phyloP scores from a whole-genome alignment of 2,329 filamentous ascomycete species.

The Tolypocladium capitatum region DNA sequence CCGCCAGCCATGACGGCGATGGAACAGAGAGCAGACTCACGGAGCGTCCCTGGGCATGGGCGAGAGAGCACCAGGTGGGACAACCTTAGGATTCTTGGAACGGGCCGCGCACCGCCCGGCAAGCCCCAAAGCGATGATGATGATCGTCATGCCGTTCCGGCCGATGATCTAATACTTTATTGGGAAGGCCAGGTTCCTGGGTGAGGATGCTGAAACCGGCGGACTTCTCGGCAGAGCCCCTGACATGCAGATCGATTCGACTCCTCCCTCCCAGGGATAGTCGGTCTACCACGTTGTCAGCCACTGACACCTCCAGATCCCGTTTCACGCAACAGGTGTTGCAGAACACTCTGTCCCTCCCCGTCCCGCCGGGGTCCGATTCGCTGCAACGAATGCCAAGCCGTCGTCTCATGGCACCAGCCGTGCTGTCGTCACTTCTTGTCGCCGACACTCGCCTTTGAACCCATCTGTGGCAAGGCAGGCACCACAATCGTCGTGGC shows the following conservation, averaged over 20 bases:
- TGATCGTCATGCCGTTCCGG: not conserved
- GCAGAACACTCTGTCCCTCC: too few species aligned
- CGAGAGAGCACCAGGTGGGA: not conserved
- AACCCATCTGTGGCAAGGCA: not conserved
- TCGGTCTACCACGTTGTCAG: too few species aligned
- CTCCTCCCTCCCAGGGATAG: too few species aligned
- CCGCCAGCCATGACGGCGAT: not conserved
- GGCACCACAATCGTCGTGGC: not conserved
- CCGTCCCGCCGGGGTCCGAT: too few species aligned
- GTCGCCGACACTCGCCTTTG: slow-evolving; percentile 1
- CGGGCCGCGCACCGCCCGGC: not conserved
- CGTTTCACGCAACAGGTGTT: too few species aligned
- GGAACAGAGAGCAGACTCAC: not conserved
- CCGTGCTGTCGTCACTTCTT: not conserved
- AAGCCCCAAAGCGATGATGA: not conserved
- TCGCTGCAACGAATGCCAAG: too few species aligned
- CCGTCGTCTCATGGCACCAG: not conserved
- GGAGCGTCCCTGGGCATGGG: not conserved
- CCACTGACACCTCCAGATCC: too few species aligned
- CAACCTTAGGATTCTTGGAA: not conserved
- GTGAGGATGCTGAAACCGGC: too few species aligned
- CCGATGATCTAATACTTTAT: too few species aligned
- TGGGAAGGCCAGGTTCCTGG: too few species aligned
- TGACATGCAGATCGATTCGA: not conserved
- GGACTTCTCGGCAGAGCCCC: slow-evolving; percentile 2